Conservation (phyloP, 805 yeast species). For the Zygotorulaspora chibaensis region DNA sequence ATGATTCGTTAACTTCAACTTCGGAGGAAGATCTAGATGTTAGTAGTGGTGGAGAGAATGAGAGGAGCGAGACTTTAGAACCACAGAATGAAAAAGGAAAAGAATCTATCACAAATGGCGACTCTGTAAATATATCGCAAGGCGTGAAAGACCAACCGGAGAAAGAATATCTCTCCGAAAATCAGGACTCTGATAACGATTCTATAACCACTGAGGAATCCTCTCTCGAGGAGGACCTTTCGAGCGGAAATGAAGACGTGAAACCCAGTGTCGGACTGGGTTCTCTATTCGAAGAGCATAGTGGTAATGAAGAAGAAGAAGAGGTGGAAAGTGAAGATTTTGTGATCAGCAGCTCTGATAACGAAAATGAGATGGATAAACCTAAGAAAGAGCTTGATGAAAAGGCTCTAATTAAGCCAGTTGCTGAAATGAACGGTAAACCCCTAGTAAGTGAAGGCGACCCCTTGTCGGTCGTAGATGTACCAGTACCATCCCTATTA, state of each 20-base stretch:
- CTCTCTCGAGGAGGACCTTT: conserved; percentile 10
- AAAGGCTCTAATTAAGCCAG: not conserved
- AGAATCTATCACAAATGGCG: conserved; percentile 7
- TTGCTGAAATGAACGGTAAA: conserved; percentile 9
- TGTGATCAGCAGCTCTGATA: conserved; percentile 8
- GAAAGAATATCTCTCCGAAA: conserved; percentile 4
- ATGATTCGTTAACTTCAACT: conserved; percentile 15
- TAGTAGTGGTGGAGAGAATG: conserved; percentile 20
- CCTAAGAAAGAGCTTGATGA: conserved; percentile 10
- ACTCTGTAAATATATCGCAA: conserved; percentile 11
- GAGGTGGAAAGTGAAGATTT: conserved; percentile 9
- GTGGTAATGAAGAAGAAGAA: conserved; percentile 25
- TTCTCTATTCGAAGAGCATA: conserved; percentile 16
- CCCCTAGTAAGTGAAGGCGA: conserved; percentile 16
- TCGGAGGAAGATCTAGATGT: conserved; percentile 10
- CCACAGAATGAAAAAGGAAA: conserved; percentile 1
- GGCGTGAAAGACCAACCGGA: not conserved
- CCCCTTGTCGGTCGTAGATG: conserved; percentile 53
- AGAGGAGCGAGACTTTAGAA: not conserved
- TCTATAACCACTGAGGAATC: conserved; percentile 25
- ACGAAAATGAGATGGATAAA: conserved; percentile 17
- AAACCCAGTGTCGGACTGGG: conserved; percentile 17
- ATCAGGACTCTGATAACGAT: conserved; percentile 8
- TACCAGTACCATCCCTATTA: conserved; percentile 69
- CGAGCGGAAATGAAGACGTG: conserved; percentile 12